Conservation (phyloP, 2,329 filamentous ascomycete genomes). For the Paecilomyces dactylethromorphus region DNA sequence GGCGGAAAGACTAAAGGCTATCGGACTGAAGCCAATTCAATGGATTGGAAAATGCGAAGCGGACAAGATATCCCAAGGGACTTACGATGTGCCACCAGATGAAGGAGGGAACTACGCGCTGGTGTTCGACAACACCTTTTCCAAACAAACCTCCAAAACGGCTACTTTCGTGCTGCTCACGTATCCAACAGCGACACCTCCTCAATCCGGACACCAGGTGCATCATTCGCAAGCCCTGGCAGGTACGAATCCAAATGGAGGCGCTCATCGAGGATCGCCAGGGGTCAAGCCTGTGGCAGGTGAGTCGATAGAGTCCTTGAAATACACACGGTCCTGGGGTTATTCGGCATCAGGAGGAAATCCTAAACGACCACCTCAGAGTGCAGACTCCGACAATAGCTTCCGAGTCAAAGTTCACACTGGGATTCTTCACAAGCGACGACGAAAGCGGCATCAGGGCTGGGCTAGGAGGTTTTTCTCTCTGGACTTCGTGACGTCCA, state of each 20-base stretch:
- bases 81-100: constrained; percentile 66
- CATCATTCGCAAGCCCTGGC: constrained; percentile 50
- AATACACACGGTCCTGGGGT: constrained; percentile 27
- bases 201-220: constrained; percentile 38
- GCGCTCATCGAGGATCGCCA: constrained; percentile 16
- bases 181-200: constrained; percentile 67
- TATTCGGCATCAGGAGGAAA: constrained; percentile 6
- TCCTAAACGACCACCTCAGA: constrained; percentile 18
- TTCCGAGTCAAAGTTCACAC: constrained; percentile 61
- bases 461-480: constrained; percentile 94
- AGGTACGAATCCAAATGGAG: constrained; percentile 25
- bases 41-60: constrained; percentile 97
- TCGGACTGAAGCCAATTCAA: constrained; percentile 56
- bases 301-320: constrained; percentile 47
- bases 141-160: constrained; percentile 88
- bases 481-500: constrained; percentile 87
- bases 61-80: constrained; percentile 88
- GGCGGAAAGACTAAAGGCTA: constrained; percentile 56
- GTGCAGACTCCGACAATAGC: constrained; percentile 16
- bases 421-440: constrained; percentile 79
- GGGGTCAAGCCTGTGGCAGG: constrained; percentile 32
- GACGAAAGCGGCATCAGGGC: constrained; percentile 88
- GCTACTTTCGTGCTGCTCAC: constrained; percentile 92
- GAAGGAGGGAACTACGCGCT: constrained; percentile 92
- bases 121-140: constrained; percentile 98